Base-by-base conservation (phyloP, 306 rosid genomes). In the Lablab purpureus region DNA sequence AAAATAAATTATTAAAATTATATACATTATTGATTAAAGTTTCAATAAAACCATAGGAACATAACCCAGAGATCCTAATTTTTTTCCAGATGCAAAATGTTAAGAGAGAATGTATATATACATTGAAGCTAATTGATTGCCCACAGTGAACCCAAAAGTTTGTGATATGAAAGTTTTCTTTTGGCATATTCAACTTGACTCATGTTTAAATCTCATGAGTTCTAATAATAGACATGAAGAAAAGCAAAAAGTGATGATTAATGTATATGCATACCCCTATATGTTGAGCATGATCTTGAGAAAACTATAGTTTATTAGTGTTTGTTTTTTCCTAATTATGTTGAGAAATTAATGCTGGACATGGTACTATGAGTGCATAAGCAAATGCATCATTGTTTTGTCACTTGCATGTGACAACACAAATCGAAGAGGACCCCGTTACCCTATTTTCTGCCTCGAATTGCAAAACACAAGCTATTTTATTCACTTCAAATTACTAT, bases 311-410 rank as follows among this genome's bases (percentile, higher is more conserved):
- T 34, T 32, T 34, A 10, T 36, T 64, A 25, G 28, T 54, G 36
- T 10, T 27, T 47, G 58, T 21, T 36, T 73, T 37, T 23, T 37
- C 40, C 9, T 37, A 22, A 28, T 9, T 55, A 73, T 55, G 54
- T 23, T 12, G 7, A 45, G n/a, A 73, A 40, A 40, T 10, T 40
- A 73, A 55, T 23, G 37, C 54, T 36, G 9, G 52, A 34, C 4
- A 8, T 27, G 19, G 10, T 47, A 7, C 17, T 13, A 13, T 17
- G 36, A 54, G 25, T 22, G 19, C 49, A 73, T 52, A 71, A 11
- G 17, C 13, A 25, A n/a, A 11, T 41, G 47, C 67, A 52, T 80
- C 21, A 63, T 37, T 65, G 41, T 11, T 73, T 62, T 50, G 78
- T 37, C 49, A 37, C 21, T 32, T 47, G 40, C 64, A 34, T 69